Conservation (phyloP, 2,329 filamentous ascomycete species). For the Colletotrichum lini region DNA sequence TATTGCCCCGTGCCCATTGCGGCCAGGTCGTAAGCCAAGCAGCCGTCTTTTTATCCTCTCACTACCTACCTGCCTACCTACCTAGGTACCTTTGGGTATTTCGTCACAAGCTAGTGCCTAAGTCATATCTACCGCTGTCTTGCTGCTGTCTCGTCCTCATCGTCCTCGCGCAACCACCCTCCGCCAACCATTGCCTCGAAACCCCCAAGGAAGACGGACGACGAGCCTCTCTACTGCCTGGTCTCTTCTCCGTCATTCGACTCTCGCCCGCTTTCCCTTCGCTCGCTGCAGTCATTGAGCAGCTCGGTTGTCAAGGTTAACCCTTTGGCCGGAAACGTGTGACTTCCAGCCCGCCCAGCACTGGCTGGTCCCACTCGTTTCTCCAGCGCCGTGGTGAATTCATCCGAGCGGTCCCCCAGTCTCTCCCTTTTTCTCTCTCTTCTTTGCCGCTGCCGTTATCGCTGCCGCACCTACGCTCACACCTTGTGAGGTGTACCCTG, state of each 20-base stretch:
- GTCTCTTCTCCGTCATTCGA: slow-evolving; percentile 5
- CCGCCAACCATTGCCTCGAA: slow-evolving; percentile 11
- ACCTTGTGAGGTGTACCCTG: slow-evolving; percentile 25
- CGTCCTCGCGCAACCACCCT: slow-evolving; percentile 7
- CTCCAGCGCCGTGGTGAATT: slow-evolving; percentile 35
- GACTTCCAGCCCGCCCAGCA: slow-evolving; percentile 23
- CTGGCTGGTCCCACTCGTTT: slow-evolving; percentile 42
- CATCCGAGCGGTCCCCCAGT: slow-evolving; percentile 36
- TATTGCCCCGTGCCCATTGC: slow-evolving; percentile 17
- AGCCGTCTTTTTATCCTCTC: slow-evolving; percentile 9
- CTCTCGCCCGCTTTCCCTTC: slow-evolving; percentile 6
- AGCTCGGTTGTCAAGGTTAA: slow-evolving; percentile 23
- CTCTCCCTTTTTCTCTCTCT: neutral
- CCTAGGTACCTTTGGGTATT: neutral
- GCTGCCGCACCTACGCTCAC: slow-evolving; percentile 31
- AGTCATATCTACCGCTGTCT: slow-evolving; percentile 29
- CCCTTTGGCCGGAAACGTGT: slow-evolving; percentile 37
- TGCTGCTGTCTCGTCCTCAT: slow-evolving; percentile 16
- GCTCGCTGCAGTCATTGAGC: slow-evolving; percentile 27
- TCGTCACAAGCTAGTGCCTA: slow-evolving; percentile 30
- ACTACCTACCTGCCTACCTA: slow-evolving; percentile 1
- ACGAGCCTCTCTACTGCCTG: slow-evolving; percentile 13
- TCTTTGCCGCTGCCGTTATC: slow-evolving; percentile 5
- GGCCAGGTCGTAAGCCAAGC: slow-evolving; percentile 27
- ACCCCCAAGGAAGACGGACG: slow-evolving; percentile 8